Conservation (phyloP, 306 rosid species). For the Vigna nakashimae region DNA sequence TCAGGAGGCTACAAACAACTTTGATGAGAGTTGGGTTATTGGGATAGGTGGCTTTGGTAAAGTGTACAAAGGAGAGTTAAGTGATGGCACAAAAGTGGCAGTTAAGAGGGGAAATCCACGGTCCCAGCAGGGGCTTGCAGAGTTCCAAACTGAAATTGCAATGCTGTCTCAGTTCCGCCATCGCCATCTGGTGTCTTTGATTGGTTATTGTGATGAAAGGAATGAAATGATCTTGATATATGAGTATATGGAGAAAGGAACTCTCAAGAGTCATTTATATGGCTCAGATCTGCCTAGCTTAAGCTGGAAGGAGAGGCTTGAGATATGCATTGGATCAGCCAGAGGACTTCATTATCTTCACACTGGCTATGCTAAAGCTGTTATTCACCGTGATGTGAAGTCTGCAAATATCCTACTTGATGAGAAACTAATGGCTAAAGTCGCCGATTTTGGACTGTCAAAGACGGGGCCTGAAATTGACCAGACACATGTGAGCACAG, state of each 20-base stretch:
- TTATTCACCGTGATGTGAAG: slow-evolving; percentile 91
- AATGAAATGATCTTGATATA: slow-evolving; percentile 91
- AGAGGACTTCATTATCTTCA: slow-evolving; percentile 96
- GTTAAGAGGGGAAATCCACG: slow-evolving; percentile 87
- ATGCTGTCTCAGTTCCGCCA: slow-evolving; percentile 94
- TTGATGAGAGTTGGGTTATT: slow-evolving; percentile 83
- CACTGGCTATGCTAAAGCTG: slow-evolving; percentile 88
- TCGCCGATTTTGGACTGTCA: slow-evolving; percentile 89
- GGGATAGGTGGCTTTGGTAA: slow-evolving; percentile 90
- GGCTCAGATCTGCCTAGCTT: slow-evolving; percentile 74
- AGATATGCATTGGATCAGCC: slow-evolving; percentile 90
- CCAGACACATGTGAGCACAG: slow-evolving; percentile 90
- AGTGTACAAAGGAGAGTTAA: slow-evolving; percentile 79
- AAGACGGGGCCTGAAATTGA: slow-evolving; percentile 86
- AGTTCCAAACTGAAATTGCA: slow-evolving; percentile 86
- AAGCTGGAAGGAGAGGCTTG: slow-evolving; percentile 89
- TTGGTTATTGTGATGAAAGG: slow-evolving; percentile 89
- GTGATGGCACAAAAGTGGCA: slow-evolving; percentile 83
- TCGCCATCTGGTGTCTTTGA: slow-evolving; percentile 87
- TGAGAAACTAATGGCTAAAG: slow-evolving; percentile 93
- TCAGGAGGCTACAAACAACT: slow-evolving; percentile 81
- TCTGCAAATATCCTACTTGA: slow-evolving; percentile 90
- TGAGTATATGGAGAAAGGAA: slow-evolving; percentile 93
- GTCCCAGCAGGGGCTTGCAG: slow-evolving; percentile 87
- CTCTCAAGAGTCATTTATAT: slow-evolving; percentile 87